These are phyloP conservation scores for Cyamopsis tetragonoloba DNA, from an alignment of 306 rosid species.

Conservation along the genomic window DNA sequence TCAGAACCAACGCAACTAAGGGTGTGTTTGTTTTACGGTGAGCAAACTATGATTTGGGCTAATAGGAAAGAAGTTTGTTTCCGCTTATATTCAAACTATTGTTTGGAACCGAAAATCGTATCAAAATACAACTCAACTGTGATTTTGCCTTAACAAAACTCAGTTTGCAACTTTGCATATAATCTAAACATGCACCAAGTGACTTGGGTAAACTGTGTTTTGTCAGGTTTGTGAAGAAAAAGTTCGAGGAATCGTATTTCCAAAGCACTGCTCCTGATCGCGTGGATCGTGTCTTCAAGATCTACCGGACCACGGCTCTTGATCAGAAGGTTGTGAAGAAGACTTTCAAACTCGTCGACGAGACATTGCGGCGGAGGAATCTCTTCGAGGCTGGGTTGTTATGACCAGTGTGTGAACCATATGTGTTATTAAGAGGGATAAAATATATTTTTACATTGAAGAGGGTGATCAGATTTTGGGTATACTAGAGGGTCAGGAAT, in stretches of 20 bases:
- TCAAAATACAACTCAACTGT: too few relatives aligned
- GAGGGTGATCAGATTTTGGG: conserved; percentile 44
- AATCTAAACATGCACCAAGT: too few relatives aligned
- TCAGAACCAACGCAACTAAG: background rate
- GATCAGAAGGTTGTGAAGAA: conserved; percentile 99
- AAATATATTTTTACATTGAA: conserved; percentile 27
- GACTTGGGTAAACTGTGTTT: background rate
- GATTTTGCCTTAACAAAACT: too few relatives aligned
- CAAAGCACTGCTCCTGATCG: conserved; percentile 88
- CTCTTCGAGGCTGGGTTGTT: conserved; percentile 94
- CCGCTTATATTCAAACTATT: too few relatives aligned
- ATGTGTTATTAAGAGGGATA: conserved; percentile 6
- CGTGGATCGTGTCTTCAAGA: conserved; percentile 88
- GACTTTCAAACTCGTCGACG: conserved; percentile 97
- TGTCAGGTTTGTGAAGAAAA: conserved; percentile 95
- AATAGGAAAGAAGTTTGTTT: too few relatives aligned
- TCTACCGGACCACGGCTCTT: conserved; percentile 91
- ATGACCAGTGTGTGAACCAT: conserved; percentile 38
- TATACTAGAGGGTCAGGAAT: conserved; percentile 41
- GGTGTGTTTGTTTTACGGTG: too few relatives aligned
- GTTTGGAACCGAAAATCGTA: too few relatives aligned
- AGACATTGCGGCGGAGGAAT: conserved; percentile 87
- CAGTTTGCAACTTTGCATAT: too few relatives aligned
- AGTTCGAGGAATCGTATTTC: conserved; percentile 87
- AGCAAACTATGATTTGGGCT: too few relatives aligned